Evolutionary conservation across 2,329 filamentous ascomycete species (phyloP).

Genomic region (Ophiostoma angusticollis): DNA sequence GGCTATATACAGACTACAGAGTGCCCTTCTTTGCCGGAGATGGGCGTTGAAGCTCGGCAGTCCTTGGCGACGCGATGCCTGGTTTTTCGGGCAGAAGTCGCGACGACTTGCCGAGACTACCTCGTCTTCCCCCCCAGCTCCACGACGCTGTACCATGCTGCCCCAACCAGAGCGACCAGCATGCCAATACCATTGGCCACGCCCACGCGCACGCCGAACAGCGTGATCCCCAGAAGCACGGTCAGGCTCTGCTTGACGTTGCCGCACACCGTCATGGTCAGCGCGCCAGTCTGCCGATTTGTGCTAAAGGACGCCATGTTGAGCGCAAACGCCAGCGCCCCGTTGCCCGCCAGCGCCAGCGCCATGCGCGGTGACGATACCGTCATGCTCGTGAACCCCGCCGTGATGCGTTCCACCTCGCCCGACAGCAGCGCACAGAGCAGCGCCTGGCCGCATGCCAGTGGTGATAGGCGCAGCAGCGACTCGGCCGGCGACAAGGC

Average conservation of each 20-base stretch:
- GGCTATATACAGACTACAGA: too few relatives aligned
- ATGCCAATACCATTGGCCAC: conserved; percentile 43
- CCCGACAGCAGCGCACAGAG: conserved; percentile 37
- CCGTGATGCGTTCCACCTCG: conserved; percentile 28
- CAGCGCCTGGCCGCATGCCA: conserved; percentile 42
- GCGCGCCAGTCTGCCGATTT: conserved; percentile 41
- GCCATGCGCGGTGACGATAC: conserved; percentile 16
- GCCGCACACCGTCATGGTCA: conserved; percentile 46
- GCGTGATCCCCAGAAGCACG: conserved; percentile 37
- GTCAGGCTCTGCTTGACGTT: conserved; percentile 46
- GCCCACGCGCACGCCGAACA: conserved; percentile 38
- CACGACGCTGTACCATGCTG: conserved; percentile 43
- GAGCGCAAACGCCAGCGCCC: conserved; percentile 39
- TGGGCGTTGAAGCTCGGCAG: too few relatives aligned
- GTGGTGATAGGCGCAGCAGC: conserved; percentile 47
- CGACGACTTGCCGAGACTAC: conserved; percentile 7
- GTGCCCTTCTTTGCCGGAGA: too few relatives aligned
- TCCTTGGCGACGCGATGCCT: too few relatives aligned
- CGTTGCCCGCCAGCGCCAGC: conserved; percentile 35
- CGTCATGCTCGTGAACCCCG: conserved; percentile 1
- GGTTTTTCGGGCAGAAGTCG: too few relatives aligned
- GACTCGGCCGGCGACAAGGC: conserved; percentile 46
- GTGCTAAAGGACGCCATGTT: conserved; percentile 45
- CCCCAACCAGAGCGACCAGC: conserved; percentile 39
- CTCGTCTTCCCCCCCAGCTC: too few relatives aligned